Evolutionary conservation across 2,329 filamentous ascomycete genomes (phyloP).

Genomic region (Claviceps sp.): DNA sequence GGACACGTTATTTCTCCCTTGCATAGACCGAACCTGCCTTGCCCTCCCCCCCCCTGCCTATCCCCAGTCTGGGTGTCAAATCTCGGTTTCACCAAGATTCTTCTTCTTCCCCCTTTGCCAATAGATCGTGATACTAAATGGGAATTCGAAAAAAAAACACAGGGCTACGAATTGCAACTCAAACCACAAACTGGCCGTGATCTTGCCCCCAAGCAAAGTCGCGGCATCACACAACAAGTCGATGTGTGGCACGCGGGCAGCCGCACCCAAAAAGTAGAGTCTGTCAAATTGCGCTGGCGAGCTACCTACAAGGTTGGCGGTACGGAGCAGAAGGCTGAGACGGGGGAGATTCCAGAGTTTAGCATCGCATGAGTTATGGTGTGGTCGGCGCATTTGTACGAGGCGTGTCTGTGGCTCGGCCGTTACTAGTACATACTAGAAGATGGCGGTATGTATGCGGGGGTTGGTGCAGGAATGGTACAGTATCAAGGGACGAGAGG

Average conservation of each 20-base stretch:
- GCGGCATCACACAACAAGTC: constrained; percentile 71
- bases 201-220: constrained; percentile 57
- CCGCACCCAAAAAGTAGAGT: constrained; percentile 51
- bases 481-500: too few species aligned
- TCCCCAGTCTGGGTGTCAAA: too few species aligned
- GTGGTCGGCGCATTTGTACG: background rate
- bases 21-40: too few species aligned
- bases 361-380: constrained; percentile 44
- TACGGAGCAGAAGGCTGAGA: constrained; percentile 55
- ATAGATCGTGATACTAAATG: background rate
- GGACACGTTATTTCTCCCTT: too few species aligned
- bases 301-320: constrained; percentile 60
- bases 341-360: constrained; percentile 71
- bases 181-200: constrained; percentile 73
- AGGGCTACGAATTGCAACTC: constrained; percentile 72
- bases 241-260: constrained; percentile 62
- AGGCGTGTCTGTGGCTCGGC: background rate
- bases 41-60: too few species aligned
- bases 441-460: too few species aligned
- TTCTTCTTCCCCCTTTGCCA: background rate
- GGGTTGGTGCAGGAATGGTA: too few species aligned
- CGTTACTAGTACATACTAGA: too few species aligned
- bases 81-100: background rate
- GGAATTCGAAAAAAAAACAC: background rate
- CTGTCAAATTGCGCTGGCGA: constrained; percentile 84